Conservation (phyloP, 192 early-diverging fungal species). For the Allomyces macrogynus region DNA sequence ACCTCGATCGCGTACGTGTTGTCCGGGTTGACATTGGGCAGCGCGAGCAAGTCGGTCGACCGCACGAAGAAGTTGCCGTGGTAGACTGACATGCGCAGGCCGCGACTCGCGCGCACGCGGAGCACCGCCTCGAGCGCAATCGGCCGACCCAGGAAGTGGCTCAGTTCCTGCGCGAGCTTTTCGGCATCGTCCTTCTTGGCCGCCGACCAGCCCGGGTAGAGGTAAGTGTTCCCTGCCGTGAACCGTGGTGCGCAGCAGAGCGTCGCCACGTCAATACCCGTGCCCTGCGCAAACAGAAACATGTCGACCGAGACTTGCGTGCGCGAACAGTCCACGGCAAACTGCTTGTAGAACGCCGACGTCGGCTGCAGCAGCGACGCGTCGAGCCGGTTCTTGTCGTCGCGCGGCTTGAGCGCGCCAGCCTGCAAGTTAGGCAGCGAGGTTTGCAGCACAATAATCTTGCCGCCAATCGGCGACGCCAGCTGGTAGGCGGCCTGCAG, state of each 20-base stretch:
- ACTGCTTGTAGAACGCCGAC: conserved; percentile 71
- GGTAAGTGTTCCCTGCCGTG: conserved; percentile 73
- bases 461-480: conserved; percentile 68
- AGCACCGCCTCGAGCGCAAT: conserved; percentile 82
- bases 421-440: conserved; percentile 63
- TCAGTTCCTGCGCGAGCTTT: conserved; percentile 67
- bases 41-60: conserved; percentile 68
- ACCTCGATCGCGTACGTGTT: conserved; percentile 74
- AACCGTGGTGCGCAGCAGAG: conserved; percentile 47
- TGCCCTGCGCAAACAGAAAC: conserved; percentile 64
- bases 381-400: conserved; percentile 77
- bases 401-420: conserved; percentile 59
- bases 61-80: conserved; percentile 97
- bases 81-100: conserved; percentile 59
- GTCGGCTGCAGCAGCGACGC: conserved; percentile 58
- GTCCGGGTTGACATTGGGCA: conserved; percentile 86
- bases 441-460: conserved; percentile 63
- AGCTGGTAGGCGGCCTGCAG: conserved; percentile 64
- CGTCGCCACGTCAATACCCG: conserved; percentile 68
- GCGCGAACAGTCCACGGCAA: conserved; percentile 79
- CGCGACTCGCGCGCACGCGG: conserved; percentile 75
- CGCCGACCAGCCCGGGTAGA: conserved; percentile 78
- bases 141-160: conserved; percentile 51
- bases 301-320: conserved; percentile 76
- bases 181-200: conserved; percentile 56